phyloP scores from a whole-genome alignment of 1,284 basidiomycete species.

The Cryptococcus sp. region DNA sequence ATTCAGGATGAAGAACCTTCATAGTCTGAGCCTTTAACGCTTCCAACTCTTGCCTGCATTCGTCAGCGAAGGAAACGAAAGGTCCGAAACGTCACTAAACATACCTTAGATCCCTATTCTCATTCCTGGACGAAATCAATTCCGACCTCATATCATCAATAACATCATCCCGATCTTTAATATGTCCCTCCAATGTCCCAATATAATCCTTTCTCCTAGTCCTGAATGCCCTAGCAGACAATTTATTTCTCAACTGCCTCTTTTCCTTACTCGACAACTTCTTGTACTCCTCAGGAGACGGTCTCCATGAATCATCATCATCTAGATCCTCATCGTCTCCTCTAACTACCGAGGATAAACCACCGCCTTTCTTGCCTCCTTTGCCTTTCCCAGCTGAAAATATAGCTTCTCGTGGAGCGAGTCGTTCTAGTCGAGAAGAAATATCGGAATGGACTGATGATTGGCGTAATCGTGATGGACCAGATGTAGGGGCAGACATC shows the following conservation, averaged over 20 bases:
- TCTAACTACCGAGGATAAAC: slow-evolving; percentile 48
- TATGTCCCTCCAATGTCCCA: slow-evolving; percentile 84
- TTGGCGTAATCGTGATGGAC: slow-evolving; percentile 17
- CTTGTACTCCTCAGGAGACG: slow-evolving; percentile 80
- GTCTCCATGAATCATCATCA: slow-evolving; percentile 49
- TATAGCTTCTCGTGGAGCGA: slow-evolving; percentile 43
- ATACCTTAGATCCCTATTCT: slow-evolving; percentile 70
- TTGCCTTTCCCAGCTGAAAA: slow-evolving; percentile 48
- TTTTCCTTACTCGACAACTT: slow-evolving; percentile 96
- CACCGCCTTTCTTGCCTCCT: slow-evolving; percentile 49
- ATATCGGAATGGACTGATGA: slow-evolving; percentile 24
- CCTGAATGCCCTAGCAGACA: slow-evolving; percentile 89
- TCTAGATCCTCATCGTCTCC: slow-evolving; percentile 45
- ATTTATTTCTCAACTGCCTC: slow-evolving; percentile 93
- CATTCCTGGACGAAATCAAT: slow-evolving; percentile 68
- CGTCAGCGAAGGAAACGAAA: neutral
- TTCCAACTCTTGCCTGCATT: slow-evolving; percentile 66
- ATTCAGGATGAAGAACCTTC: slow-evolving; percentile 49
- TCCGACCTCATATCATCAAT: slow-evolving; percentile 84
- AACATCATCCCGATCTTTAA: slow-evolving; percentile 84
- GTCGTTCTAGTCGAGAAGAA: slow-evolving; percentile 35
- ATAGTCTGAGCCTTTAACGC: slow-evolving; percentile 64
- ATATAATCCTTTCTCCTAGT: slow-evolving; percentile 95
- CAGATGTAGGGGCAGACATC: slow-evolving; percentile 1
- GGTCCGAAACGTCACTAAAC: slow-evolving; percentile 19